A percentile compares a stretch with the other conserved stretches of the same genome.
These are phyloP conservation scores for Hypocreales sp. DNA, from an alignment of 2,329 filamentous ascomycete species.

Conservation along the genomic window DNA sequence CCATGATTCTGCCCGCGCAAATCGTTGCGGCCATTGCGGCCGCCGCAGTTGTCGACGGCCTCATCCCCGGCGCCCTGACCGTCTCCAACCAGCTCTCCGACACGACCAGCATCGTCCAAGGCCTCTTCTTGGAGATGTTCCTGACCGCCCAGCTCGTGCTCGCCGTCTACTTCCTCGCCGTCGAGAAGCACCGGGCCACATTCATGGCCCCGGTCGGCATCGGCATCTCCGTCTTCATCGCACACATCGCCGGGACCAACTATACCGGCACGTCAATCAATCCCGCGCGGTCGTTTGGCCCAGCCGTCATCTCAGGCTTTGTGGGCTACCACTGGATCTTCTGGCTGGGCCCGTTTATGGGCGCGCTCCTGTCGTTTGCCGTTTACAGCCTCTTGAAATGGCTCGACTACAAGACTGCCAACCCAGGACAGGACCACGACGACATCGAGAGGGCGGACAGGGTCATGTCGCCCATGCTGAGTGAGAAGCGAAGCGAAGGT, in stretches of 20 bases:
- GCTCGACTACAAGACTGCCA: constrained; percentile 34
- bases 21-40: constrained; percentile 43
- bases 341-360: constrained; percentile 36
- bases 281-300: constrained; percentile 34
- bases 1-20: constrained; percentile 39
- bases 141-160: constrained; percentile 48
- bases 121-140: constrained; percentile 53
- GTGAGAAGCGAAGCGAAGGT: constrained; percentile 1
- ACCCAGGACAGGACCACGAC: constrained; percentile 30
- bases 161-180: constrained; percentile 53
- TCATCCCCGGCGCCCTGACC: constrained; percentile 40
- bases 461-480: not conserved
- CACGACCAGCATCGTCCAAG: constrained; percentile 35
- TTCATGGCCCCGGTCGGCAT: constrained; percentile 59
- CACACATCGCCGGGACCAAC: constrained; percentile 27
- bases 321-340: constrained; percentile 36
- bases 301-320: constrained; percentile 27
- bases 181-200: constrained; percentile 59
- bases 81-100: constrained; percentile 40
- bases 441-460: constrained; percentile 11
- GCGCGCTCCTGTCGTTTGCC: constrained; percentile 28
- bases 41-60: constrained; percentile 36
- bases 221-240: constrained; percentile 53
- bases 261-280: constrained; percentile 34
- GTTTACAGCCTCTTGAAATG: constrained; percentile 35